Evolutionary conservation across 169 alveolate species (phyloP), one percentile per base, ranked within the genome.

Genomic region (Eimeria maxima): DNA sequence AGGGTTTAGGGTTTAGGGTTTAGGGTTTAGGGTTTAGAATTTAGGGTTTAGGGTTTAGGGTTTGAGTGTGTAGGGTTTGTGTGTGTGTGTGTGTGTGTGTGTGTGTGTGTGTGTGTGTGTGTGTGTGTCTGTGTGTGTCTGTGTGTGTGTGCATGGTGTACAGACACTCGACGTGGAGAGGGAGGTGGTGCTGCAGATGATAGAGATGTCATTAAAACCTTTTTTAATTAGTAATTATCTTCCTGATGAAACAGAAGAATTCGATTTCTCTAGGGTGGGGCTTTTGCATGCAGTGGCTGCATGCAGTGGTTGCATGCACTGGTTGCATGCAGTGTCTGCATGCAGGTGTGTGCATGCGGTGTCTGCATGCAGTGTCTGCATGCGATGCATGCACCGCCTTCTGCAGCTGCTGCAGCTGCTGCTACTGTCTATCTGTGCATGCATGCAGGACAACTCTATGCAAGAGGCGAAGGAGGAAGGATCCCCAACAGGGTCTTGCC

Each of bases 141-240:
- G 38, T 33, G 38, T 33, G 38, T 33, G 38, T 33, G 38, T 33
- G 38, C 1, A 29, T 22, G 27, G 78, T 67, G 78, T 67, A 67
- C 94, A 90, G 95, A 90, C 78, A n/a, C 87, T 90, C 74, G 95
- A 90, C 60, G n/a, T 69, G 74, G 88, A 90, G 55, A n/a, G 95
- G 18, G 22, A 16, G 13, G 60, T 63, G 8, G 95, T 90, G 33
- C 44, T 27, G 27, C 44, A 27, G 22, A 90, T 90, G 95, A 90
- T 90, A 45, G 89, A 90, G 24, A 90, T 90, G 95, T 29, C 95
- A 11, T 81, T 90, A 42, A 90, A 38, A 47, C 95, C 95, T 42
- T 90, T 90, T 38, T 60, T 90, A n/a, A 50, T 90, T 24, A 76
- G 47, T 11, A 88, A 90, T 5, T 38, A 16, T 45, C 3, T 55